These are phyloP conservation scores for Fusarium verrucosum DNA, from an alignment of 2,329 filamentous ascomycete genomes.

Conservation along the genomic window DNA sequence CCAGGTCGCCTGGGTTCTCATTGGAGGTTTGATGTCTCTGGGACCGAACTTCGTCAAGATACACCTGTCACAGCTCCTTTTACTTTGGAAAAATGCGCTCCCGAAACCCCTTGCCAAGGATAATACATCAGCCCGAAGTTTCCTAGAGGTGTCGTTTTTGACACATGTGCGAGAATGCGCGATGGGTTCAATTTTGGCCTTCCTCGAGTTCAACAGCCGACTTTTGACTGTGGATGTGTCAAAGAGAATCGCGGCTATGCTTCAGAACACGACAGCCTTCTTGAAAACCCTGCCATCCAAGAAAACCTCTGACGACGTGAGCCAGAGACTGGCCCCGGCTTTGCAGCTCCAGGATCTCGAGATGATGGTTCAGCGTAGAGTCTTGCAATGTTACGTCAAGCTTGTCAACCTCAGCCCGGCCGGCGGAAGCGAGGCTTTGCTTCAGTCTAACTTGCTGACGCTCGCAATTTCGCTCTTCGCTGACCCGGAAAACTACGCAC, in stretches of 20 bases:
- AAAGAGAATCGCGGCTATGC: constrained; percentile 89
- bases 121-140: constrained; percentile 82
- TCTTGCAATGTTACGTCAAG: constrained; percentile 94
- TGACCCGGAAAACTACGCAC: constrained; percentile 87
- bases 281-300: constrained; percentile 84
- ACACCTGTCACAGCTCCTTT: constrained; percentile 89
- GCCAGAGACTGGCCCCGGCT: constrained; percentile 83
- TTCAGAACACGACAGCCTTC: constrained; percentile 93
- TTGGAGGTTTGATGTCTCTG: constrained; percentile 94
- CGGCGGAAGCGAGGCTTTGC: constrained; percentile 82
- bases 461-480: constrained; percentile 91
- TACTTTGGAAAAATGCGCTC: constrained; percentile 97
- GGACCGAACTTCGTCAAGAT: constrained; percentile 99
- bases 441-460: constrained; percentile 91
- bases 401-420: constrained; percentile 87
- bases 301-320: constrained; percentile 86
- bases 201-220: constrained; percentile 91
- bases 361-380: constrained; percentile 90
- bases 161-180: constrained; percentile 96
- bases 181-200: constrained; percentile 87
- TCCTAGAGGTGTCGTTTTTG: constrained; percentile 90
- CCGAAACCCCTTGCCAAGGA: constrained; percentile 95
- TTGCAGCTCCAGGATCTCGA: constrained; percentile 90
- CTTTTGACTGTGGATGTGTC: constrained; percentile 93
- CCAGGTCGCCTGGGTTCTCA: constrained; percentile 96